Base-by-base conservation (phyloP, 2,329 filamentous ascomycete species). In the Talaromyces sp. region DNA sequence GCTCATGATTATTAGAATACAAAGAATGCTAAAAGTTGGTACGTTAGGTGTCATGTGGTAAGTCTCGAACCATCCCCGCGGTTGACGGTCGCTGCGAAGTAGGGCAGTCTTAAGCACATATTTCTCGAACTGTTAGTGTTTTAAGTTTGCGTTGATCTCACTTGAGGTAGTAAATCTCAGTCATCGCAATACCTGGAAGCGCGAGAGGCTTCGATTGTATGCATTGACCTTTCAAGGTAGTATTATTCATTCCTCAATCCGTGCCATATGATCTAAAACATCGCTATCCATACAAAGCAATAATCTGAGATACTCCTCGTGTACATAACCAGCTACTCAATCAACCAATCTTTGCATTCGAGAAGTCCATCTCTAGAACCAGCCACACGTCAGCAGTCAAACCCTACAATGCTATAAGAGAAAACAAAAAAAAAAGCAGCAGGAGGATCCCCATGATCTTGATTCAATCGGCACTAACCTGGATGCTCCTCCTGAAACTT, bases 401-500 rank as follows among this genome's bases (percentile, higher is more conserved):
- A 31, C 52, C 9, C 12, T 12, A 39, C 21, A 31, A 60, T 60
- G 4, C 25, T 14, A 16, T 28, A 28, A 28, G 28, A 28, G 3
- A 28, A 28, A 28, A 28, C n/a, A n/a, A n/a, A 6, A 28, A 28
- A 28, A 28, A 28, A 6, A 28, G 28, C 28, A 28, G 28, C 28
- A 28, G 3, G n/a, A n/a, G 3, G 28, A 28, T 28, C 28, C 28
- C 28, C 28, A 28, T 28, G 28, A 28, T 28, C 28, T 18, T 56
- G 33, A 37, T 23, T 56, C 40, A 25, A 35, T 31, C 18, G 1
- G 8, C 39, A 71, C 70, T 66, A 69, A 79, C 76, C 76, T 1
- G 87, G 87, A 77, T 89, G 86, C 71, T 96, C 87, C 58, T 81
- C 82, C 85, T 97, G 89, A 80, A 99, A 98, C 81, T 96, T 92